Evolutionary conservation across 1,139 yeast genomes (phyloP).

Genomic region (Nakaseomyces bracarensis): DNA sequence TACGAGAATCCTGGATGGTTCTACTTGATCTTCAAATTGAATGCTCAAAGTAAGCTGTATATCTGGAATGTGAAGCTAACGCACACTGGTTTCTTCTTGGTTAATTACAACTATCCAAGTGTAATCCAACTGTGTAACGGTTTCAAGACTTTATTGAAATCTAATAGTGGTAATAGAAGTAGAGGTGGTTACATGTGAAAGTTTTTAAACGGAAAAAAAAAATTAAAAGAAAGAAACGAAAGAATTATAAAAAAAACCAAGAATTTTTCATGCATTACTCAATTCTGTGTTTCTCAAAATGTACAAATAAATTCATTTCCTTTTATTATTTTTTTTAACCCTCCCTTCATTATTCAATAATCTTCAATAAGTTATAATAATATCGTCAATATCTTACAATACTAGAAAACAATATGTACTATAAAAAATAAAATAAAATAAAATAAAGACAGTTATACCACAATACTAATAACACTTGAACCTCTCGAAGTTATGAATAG

Average conservation of each 20-base stretch:
- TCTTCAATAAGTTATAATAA: too few species aligned
- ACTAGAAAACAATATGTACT: too few species aligned
- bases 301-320: too few species aligned
- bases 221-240: too few species aligned
- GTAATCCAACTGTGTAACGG: constrained; percentile 88
- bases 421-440: background rate
- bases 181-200: constrained; percentile 5
- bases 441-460: background rate
- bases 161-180: constrained; percentile 23
- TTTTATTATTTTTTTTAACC: too few species aligned
- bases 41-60: constrained; percentile 60
- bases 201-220: background rate
- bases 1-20: constrained; percentile 92
- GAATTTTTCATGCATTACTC: too few species aligned
- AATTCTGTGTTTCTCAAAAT: too few species aligned
- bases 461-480: too few species aligned
- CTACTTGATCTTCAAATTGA: constrained; percentile 71
- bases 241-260: too few species aligned
- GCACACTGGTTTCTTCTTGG: constrained; percentile 76
- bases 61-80: constrained; percentile 88
- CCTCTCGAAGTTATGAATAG: too few species aligned
- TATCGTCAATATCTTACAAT: too few species aligned
- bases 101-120: constrained; percentile 75
- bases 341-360: too few species aligned
- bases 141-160: constrained; percentile 53